Evolutionary conservation across 2,329 filamentous ascomycete genomes (phyloP).

Genomic region (Pezicula radicicola): DNA sequence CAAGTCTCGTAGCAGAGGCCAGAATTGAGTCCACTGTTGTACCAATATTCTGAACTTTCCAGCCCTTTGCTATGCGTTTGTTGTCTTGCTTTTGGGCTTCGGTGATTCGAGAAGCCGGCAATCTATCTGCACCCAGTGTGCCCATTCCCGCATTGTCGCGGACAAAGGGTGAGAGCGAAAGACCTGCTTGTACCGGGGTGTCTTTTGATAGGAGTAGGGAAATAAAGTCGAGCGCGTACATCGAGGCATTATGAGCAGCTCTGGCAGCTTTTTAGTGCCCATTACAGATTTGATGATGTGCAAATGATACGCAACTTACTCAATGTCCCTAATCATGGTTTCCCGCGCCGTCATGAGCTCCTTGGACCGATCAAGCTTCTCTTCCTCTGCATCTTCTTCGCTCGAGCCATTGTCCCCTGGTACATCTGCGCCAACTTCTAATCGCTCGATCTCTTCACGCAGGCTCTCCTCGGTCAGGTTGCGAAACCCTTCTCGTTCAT

Average conservation of each 20-base stretch:
- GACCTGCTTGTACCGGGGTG: conserved; percentile 64
- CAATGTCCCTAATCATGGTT: conserved; percentile 55
- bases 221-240: conserved; percentile 75
- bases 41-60: conserved; percentile 75
- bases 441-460: conserved; percentile 57
- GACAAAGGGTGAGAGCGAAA: conserved; percentile 67
- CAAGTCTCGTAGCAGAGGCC: conserved; percentile 67
- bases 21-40: conserved; percentile 71
- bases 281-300: background rate
- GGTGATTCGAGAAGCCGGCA: conserved; percentile 58
- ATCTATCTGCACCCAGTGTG: conserved; percentile 66
- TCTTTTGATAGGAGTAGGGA: conserved; percentile 84
- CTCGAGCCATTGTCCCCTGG: conserved; percentile 39
- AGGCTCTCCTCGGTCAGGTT: conserved; percentile 73
- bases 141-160: conserved; percentile 71
- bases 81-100: conserved; percentile 54
- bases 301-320: conserved; percentile 35
- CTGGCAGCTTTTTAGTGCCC: conserved; percentile 17
- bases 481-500: conserved; percentile 78
- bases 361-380: conserved; percentile 32
- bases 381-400: conserved; percentile 45
- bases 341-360: conserved; percentile 44
- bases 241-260: conserved; percentile 55
- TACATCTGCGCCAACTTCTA: conserved; percentile 35
- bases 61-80: conserved; percentile 60